phyloP scores from a whole-genome alignment of 2,329 filamentous ascomycete genomes.

The Nigrospora osmanthi region DNA sequence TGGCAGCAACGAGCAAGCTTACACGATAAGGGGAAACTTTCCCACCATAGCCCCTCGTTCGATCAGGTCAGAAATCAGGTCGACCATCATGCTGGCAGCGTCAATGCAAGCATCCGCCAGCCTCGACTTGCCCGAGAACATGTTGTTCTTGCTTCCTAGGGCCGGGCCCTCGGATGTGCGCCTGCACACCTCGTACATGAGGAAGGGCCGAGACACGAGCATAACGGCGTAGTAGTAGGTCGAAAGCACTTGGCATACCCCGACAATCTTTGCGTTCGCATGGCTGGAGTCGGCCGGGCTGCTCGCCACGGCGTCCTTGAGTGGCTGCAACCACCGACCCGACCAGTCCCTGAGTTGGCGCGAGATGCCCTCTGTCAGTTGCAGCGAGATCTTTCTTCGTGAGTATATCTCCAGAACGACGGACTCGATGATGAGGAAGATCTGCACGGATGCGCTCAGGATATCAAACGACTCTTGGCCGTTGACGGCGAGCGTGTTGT shows the following conservation, averaged over 20 bases:
- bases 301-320: conserved; percentile 29
- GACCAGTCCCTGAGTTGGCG: conserved; percentile 45
- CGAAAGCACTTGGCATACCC: conserved; percentile 42
- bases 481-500: conserved; percentile 24
- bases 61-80: conserved; percentile 36
- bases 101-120: conserved; percentile 48
- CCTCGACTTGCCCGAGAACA: conserved; percentile 35
- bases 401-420: conserved; percentile 46
- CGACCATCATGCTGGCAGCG: conserved; percentile 45
- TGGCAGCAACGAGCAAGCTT: conserved; percentile 13
- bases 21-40: conserved; percentile 42
- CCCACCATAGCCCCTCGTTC: conserved; percentile 30
- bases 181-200: conserved; percentile 46
- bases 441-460: conserved; percentile 43
- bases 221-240: conserved; percentile 53
- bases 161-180: conserved; percentile 28
- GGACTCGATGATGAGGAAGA: conserved; percentile 41
- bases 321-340: conserved; percentile 33
- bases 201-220: conserved; percentile 45
- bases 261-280: conserved; percentile 20
- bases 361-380: conserved; percentile 45
- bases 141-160: conserved; percentile 11
- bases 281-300: conserved; percentile 13
- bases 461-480: conserved; percentile 34
- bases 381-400: conserved; percentile 41